Evolutionary conservation across 169 alveolate species (phyloP), one percentile per base, ranked within the genome.

Genomic region (Cryptosporidium viatorum): DNA sequence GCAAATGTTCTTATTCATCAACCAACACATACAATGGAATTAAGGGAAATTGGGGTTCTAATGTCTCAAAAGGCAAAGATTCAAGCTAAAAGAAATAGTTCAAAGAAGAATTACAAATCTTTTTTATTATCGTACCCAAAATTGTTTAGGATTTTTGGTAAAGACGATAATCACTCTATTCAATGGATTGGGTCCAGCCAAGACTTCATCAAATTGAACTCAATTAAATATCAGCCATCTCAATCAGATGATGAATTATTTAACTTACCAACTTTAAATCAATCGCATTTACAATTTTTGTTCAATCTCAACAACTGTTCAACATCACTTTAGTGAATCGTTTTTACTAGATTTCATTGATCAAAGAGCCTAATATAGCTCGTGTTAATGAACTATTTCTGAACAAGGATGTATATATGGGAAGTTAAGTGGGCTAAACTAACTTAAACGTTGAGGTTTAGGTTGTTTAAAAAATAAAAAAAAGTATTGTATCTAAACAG

Each of bases 51-150:
- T 26, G 89, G 89, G 23, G 89, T 80, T 60, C 48, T 80, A 10
- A 80, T 80, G 89, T 80, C 89, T 41, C 89, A 80, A 65, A 80
- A 80, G 62, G 89, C 89, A 48, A 80, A 67, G 52, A 80, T 80
- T 62, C 89, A 80, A 65, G 89, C 89, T 16, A 80, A 80, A 65
- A 80, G 89, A 80, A 80, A 80, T 41, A 80, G 89, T 21, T 59
- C 89, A 26, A 80, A 80, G 55, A 80, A 80, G 29, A 80, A 80
- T 33, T 80, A 80, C 74, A 80, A 80, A 45, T 80, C 89, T 0
- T 80, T 80, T 43, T 59, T 80, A 50, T 65, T 80, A 39, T 80
- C 80, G 7, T 80, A 80, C 55, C 89, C 89, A 18, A 80, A 80
- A 29, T 65, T 80, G 67, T 80, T 80, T 48, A 80, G 89, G 65